Conservation (phyloP, 1,284 basidiomycete species). For the Exobasidium cylindrosporum region DNA sequence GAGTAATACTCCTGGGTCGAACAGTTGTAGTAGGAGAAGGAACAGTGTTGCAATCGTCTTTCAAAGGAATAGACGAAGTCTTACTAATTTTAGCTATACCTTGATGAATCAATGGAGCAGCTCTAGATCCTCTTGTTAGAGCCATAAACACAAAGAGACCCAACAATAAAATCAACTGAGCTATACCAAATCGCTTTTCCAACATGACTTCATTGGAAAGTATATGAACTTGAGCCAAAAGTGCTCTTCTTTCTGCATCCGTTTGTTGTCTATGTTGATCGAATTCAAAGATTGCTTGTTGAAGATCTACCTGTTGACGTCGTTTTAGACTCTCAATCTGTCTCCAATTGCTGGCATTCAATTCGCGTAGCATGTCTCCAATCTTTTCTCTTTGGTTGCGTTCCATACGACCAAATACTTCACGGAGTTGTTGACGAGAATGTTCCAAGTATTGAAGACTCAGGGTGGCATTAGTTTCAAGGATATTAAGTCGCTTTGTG, state of each 20-base stretch:
- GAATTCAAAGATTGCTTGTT: slow-evolving; percentile 68
- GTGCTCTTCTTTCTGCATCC: slow-evolving; percentile 68
- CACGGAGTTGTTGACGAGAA: slow-evolving; percentile 74
- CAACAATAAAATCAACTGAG: slow-evolving; percentile 74
- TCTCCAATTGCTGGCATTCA: slow-evolving; percentile 58
- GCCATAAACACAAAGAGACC: slow-evolving; percentile 77
- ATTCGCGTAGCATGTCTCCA: slow-evolving; percentile 67
- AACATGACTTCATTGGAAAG: slow-evolving; percentile 75
- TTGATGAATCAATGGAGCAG: slow-evolving; percentile 35
- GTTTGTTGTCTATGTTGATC: slow-evolving; percentile 68
- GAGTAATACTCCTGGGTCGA: background rate
- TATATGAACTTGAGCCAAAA: slow-evolving; percentile 67
- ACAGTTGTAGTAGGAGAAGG: background rate
- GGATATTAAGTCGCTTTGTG: slow-evolving; percentile 80
- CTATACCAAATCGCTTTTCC: slow-evolving; percentile 78
- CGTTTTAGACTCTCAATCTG: slow-evolving; percentile 62
- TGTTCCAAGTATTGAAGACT: slow-evolving; percentile 86
- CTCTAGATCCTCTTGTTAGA: slow-evolving; percentile 72
- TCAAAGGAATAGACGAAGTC: background rate
- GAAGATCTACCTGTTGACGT: slow-evolving; percentile 66
- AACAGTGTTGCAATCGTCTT: background rate
- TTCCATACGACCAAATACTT: slow-evolving; percentile 72
- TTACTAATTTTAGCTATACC: slow-evolving; percentile 17
- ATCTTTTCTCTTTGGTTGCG: slow-evolving; percentile 50
- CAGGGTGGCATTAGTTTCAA: slow-evolving; percentile 85